A percentile compares a stretch with the other conserved stretches of the same genome.
Evolutionary conservation across 148 eudicot species (phyloP).

Genomic region (Arbutus unedo): DNA sequence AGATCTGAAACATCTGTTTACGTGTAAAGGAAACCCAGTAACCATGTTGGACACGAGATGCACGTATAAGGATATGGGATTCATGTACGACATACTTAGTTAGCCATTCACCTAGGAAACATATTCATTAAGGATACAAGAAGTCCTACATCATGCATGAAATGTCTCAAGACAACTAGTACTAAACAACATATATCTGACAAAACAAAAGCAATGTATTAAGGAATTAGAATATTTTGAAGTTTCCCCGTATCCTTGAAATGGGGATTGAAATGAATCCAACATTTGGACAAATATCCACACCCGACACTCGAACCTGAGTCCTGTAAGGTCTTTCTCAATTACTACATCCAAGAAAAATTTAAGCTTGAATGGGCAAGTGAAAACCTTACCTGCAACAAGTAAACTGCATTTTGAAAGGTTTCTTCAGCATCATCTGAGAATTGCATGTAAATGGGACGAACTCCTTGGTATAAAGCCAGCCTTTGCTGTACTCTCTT

Average conservation of each 20-base stretch:
- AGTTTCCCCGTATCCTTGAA: not conserved
- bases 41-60: not conserved
- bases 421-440: conserved; percentile 82
- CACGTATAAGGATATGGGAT: not conserved
- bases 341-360: not conserved
- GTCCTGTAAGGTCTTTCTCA: not conserved
- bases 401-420: conserved; percentile 52
- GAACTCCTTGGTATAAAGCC: conserved; percentile 92
- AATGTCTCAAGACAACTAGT: not conserved
- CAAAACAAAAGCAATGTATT: not conserved
- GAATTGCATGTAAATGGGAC: conserved; percentile 76
- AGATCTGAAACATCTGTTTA: not conserved
- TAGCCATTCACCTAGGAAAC: not conserved
- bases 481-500: conserved; percentile 82
- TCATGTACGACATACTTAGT: not conserved
- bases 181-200: not conserved
- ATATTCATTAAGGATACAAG: not conserved
- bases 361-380: not conserved
- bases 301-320: not conserved
- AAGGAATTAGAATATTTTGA: not conserved
- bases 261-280: not conserved
- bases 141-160: not conserved
- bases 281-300: not conserved
- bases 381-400: conserved; percentile 52
- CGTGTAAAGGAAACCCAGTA: not conserved